Evolutionary conservation across 352 stramenopile species (phyloP).

Genomic region (Achlya hypogyna): DNA sequence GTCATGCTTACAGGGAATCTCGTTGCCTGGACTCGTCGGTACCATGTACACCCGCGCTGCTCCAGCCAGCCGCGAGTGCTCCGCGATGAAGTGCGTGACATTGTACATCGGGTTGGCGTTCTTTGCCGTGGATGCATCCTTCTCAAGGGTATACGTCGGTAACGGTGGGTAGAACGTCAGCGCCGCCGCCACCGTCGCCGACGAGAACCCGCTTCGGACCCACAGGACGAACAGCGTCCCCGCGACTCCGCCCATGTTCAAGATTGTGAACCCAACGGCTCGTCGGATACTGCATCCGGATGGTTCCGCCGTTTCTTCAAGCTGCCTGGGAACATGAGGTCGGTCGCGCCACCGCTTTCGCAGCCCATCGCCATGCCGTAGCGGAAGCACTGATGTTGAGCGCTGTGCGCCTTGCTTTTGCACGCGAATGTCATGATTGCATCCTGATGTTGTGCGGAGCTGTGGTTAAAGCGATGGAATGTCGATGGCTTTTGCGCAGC

Average conservation of each 20-base stretch:
- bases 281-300: not conserved
- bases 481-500: too few species aligned
- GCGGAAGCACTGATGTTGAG: too few species aligned
- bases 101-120: slow-evolving; percentile 13
- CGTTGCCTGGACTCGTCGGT: not conserved
- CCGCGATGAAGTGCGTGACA: slow-evolving; percentile 10
- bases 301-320: not conserved
- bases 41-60: not conserved
- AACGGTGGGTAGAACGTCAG: slow-evolving; percentile 24
- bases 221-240: slow-evolving; percentile 22
- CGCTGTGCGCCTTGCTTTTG: too few species aligned
- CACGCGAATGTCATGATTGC: too few species aligned
- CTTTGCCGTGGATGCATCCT: not conserved
- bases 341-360: too few species aligned
- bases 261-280: too few species aligned
- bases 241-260: slow-evolving; percentile 22
- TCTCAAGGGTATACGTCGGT: slow-evolving; percentile 21
- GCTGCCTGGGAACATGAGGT: too few species aligned
- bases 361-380: too few species aligned
- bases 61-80: not conserved
- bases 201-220: slow-evolving; percentile 21
- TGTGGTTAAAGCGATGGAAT: too few species aligned
- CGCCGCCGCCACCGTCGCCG: slow-evolving; percentile 23
- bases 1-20: slow-evolving; percentile 3
- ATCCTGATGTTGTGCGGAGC: too few species aligned